Base-by-base conservation (phyloP, 371 early-diverging fungal genomes). In the Syncephalastrum monosporum region DNA sequence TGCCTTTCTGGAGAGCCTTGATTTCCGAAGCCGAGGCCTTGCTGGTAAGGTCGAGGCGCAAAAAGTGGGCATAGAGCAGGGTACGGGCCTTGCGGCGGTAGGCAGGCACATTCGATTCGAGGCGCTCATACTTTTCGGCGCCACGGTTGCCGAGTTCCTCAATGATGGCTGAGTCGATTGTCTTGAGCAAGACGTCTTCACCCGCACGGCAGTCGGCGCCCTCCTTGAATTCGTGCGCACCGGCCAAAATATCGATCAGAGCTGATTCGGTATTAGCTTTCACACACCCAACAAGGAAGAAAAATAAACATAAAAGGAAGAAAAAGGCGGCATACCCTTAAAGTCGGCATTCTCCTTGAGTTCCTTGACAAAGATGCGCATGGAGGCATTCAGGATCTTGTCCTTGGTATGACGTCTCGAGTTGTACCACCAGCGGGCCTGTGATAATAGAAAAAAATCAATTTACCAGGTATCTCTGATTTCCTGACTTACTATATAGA, bases 391-490 rank as follows among this genome's bases (percentile, higher is more conserved):
- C 56, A 91, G 77, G 54, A 98, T 91, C 60, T 82, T 84, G 69
- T 95, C 94, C 68, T 92, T 92, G 59, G 94, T 95, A 60, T 86
- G 86, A 63, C 87, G 75, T 68, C 90, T 89, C 17, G 94, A 91
- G 53, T 81, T 85, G 77, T 90, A 90, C 98, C 98, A 98, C 98
- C 98, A 97, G 55, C 77, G 81, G 50, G 83, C 95, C 82, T 83
- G 25, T 25, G 14, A 47, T 42, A 16, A 43, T 24, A 24, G 44
- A 27, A 27, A 27, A 27, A 27, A 27, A 21, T 13, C 25, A 16
- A 17, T 25, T n/a, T 23, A 12, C 14, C n/a, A n/a, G 47, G 42
- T n/a, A 42, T 19, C 21, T 42, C 3, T 16, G 3, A 17, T 38
- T 38, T 8, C 1, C 24, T 12, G 19, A 78, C 83, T 64, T 79